A percentile compares a stretch with the other conserved stretches of the same genome.
Evolutionary conservation across 129 eudicot genomes (phyloP).

Genomic region (Flaveria robusta): DNA sequence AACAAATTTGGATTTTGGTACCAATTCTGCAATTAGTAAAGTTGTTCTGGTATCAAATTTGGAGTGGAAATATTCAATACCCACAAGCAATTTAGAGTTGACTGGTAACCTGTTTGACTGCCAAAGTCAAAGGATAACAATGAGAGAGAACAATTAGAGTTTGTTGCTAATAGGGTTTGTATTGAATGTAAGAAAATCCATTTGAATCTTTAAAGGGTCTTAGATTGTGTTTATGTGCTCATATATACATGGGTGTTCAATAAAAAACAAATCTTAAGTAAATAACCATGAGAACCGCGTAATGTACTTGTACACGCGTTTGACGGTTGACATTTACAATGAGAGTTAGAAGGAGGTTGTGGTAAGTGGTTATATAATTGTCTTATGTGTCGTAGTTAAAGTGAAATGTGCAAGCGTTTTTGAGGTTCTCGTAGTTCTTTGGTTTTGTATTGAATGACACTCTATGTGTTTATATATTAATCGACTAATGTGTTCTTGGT

Average conservation of each 20-base stretch:
- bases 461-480: neutral
- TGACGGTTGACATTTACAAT: no score
- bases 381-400: no score
- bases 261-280: neutral
- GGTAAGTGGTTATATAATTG: no score
- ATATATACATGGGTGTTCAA: neutral
- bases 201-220: neutral
- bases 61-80: neutral
- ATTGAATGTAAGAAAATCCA: neutral
- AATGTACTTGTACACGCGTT: no score
- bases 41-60: neutral
- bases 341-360: no score
- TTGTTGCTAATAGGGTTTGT: neutral
- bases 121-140: constrained; percentile 22
- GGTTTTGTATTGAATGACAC: neutral
- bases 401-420: no score
- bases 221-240: neutral
- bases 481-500: constrained; percentile 21
- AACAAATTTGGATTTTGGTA: neutral
- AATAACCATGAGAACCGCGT: no score
- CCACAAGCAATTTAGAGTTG: neutral
- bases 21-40: neutral
- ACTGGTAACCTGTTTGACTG: constrained; percentile 13
- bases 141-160: neutral
- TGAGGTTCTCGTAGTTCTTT: no score